phyloP scores from a whole-genome alignment of 2,329 filamentous ascomycete genomes.

The Phialophora verrucosa region DNA sequence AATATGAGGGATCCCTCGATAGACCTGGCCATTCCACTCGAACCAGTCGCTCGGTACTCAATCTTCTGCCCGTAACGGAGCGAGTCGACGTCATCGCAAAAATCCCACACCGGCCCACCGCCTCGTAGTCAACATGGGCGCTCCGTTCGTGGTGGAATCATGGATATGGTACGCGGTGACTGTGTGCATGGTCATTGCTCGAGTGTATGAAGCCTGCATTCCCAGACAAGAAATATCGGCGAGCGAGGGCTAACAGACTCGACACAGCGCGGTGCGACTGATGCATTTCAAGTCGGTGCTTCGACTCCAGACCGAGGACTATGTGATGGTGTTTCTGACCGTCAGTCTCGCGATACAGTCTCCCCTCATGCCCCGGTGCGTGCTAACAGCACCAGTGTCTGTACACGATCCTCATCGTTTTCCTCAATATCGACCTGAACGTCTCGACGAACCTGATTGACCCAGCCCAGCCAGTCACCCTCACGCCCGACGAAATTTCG shows the following conservation, averaged over 20 bases:
- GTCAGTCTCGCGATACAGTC: conserved; percentile 40
- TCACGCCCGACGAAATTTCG: conserved; percentile 53
- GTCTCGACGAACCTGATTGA: conserved; percentile 55
- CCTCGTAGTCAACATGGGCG: conserved; percentile 26
- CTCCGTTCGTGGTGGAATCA: conserved; percentile 38
- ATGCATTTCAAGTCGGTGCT: conserved; percentile 36
- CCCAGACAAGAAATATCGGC: background rate
- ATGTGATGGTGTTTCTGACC: conserved; percentile 60
- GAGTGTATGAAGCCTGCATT: conserved; percentile 30
- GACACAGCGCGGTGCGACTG: conserved; percentile 27
- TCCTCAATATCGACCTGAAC: conserved; percentile 51
- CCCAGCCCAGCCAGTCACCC: conserved; percentile 46
- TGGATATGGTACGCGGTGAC: conserved; percentile 40
- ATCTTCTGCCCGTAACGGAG: background rate
- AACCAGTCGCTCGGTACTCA: background rate
- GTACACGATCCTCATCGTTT: conserved; percentile 53
- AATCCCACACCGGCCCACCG: background rate
- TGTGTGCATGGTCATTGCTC: conserved; percentile 33
- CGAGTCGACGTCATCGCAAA: conserved; percentile 17
- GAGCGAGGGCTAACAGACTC: background rate
- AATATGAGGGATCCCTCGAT: conserved; percentile 12
- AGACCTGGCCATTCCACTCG: conserved; percentile 1
- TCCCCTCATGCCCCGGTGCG: background rate
- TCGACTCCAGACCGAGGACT: conserved; percentile 62
- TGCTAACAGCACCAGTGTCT: conserved; percentile 33